phyloP scores from a whole-genome alignment of 768 basidiomycete genomes.

The Neoboletus brunneissimus region DNA sequence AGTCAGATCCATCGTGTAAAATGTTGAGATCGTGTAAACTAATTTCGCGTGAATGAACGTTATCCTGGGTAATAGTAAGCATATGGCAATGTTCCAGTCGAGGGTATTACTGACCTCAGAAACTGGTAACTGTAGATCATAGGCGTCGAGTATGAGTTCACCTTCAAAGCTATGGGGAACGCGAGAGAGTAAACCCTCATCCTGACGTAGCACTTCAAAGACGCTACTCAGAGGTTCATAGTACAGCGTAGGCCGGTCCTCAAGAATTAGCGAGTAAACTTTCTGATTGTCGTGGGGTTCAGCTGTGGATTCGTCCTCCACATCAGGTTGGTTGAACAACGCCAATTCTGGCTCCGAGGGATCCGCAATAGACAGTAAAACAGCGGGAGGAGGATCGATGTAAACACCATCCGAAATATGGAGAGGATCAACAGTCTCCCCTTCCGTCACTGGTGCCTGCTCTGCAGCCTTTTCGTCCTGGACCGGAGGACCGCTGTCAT shows the following conservation, averaged over 20 bases:
- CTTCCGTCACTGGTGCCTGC: constrained; percentile 8
- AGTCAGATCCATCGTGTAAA: constrained; percentile 62
- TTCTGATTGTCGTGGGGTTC: constrained; percentile 16
- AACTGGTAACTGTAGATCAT: constrained; percentile 60
- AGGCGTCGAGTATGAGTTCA: constrained; percentile 70
- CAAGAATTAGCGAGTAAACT: constrained; percentile 48
- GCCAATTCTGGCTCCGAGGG: constrained; percentile 42
- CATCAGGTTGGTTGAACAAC: constrained; percentile 55
- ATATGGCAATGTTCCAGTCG: not conserved
- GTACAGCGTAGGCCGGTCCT: constrained; percentile 65
- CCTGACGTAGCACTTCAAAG: constrained; percentile 70
- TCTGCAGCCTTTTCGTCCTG: constrained; percentile 16
- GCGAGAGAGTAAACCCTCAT: constrained; percentile 45
- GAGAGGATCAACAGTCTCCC: constrained; percentile 42
- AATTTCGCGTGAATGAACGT: constrained; percentile 63
- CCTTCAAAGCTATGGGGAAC: constrained; percentile 49
- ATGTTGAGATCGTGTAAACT: constrained; percentile 71
- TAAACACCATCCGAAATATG: constrained; percentile 66
- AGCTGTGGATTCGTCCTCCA: constrained; percentile 21
- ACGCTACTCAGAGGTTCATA: constrained; percentile 71
- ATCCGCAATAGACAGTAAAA: constrained; percentile 47
- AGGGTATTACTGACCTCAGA: constrained; percentile 51
- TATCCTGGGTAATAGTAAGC: constrained; percentile 48
- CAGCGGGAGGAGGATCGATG: constrained; percentile 72
- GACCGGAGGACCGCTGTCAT: not conserved